Base-by-base conservation (phyloP, 164 flowering plant genomes). In the Nelumbo lutea region DNA sequence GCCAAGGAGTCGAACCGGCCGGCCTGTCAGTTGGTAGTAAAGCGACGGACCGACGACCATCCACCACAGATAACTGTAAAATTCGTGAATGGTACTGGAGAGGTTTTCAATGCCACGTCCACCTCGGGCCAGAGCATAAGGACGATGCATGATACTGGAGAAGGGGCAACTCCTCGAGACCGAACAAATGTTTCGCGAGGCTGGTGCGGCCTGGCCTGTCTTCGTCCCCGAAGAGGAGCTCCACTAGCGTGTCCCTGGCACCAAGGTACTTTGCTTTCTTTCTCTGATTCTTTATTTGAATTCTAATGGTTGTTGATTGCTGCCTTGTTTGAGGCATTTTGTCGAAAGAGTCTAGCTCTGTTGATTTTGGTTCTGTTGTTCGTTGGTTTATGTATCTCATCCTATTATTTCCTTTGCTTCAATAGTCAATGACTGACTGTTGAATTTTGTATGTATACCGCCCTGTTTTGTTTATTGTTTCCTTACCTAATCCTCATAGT, bases 151-250 rank as follows among this genome's bases (percentile, higher is more conserved):
- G 87, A 89, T 94, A 46, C 84, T 91, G 7, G 92, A 87, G 6
- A 91, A 94, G 79, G 96, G 97, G 38, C 87, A 79, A 83, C 7
- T 6, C 38, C 86, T 94, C 1, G 96, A 91, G 84, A 90, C 97
- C 6, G 95, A 94, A 79, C 96, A 91, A 68, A 90, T 88, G 92
- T 91, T 94, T 75, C 86, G 88, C 6, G 97, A 91, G 6, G 94
- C 89, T 5, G 96, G 96, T 9, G 92, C 87, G 83, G 11, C 83
- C 14, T 94, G 97, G 98, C 98, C 98, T 39, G 92, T 92, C 45
- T 14, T 85, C 42, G 90, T 94, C 65, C 97, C 98, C 1, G 90
- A 77, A 14, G 89, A 84, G 53, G 98, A 94, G 86, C 79, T 94
- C 61, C 77, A 56, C 39, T 82, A 77, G 42, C 75, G 65, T 2